These are phyloP conservation scores for Chaetomium fimeti DNA, from an alignment of 495 filamentous ascomycete species.

Conservation along the genomic window DNA sequence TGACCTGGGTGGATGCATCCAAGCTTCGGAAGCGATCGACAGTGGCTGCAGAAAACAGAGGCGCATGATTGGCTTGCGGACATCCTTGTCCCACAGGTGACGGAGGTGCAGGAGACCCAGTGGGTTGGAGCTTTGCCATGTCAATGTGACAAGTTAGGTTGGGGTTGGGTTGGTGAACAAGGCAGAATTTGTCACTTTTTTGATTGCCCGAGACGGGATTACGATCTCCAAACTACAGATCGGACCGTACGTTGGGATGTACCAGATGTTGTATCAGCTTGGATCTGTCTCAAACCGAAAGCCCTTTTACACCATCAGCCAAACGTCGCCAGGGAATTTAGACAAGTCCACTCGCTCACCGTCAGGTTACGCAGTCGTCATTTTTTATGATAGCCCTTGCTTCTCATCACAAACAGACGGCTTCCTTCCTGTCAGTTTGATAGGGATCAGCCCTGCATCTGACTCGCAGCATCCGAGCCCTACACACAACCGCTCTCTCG, in stretches of 20 bases:
- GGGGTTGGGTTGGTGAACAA: not conserved
- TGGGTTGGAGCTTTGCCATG: conserved; percentile 2
- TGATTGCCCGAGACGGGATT: conserved; percentile 12
- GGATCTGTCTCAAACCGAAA: not conserved
- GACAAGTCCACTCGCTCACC: conserved; percentile 1
- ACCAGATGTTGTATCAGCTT: not conserved
- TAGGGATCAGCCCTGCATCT: conserved; percentile 14
- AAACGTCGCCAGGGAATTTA: not conserved
- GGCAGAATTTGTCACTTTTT: conserved; percentile 1
- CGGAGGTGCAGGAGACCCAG: conserved; percentile 10
- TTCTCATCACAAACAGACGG: not conserved
- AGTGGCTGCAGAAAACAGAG: not conserved
- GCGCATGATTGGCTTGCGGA: not conserved
- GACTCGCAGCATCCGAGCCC: not conserved
- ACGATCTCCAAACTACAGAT: conserved; percentile 9
- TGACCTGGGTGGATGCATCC: not conserved
- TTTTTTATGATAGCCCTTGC: not conserved
- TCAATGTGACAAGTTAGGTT: not conserved
- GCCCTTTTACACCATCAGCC: not conserved
- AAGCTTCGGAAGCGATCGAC: conserved; percentile 14
- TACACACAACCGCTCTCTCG: not conserved
- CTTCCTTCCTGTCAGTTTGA: conserved; percentile 5
- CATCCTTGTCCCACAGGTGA: not conserved
- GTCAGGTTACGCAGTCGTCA: too few relatives aligned
- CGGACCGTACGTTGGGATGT: not conserved